phyloP scores from a whole-genome alignment of 768 basidiomycete genomes.

The Leccinum longicurvipes region DNA sequence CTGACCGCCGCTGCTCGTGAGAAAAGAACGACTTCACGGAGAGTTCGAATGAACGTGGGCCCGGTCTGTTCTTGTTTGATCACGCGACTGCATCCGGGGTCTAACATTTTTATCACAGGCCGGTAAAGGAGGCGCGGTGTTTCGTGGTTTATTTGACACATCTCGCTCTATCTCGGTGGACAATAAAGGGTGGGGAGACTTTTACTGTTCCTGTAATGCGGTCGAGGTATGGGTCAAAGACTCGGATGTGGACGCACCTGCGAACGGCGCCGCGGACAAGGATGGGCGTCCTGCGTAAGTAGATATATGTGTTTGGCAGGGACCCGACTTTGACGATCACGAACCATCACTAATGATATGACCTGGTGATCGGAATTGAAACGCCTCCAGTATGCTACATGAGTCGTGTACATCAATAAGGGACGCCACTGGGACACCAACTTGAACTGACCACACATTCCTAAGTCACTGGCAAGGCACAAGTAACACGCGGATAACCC shows the following conservation, averaged over 20 bases:
- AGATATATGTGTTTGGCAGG: not conserved
- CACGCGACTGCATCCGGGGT: not conserved
- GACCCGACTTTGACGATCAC: not conserved
- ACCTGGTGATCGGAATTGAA: not conserved
- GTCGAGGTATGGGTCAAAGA: conserved; percentile 59
- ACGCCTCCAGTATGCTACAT: too few relatives aligned
- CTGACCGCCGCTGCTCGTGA: too few relatives aligned
- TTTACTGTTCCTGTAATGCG: conserved; percentile 52
- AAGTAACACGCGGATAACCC: not conserved
- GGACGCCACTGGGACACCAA: too few relatives aligned
- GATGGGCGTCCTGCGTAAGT: not conserved
- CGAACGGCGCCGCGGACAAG: not conserved
- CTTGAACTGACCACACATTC: too few relatives aligned
- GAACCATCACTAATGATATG: not conserved
- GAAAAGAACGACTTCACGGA: conserved; percentile 24
- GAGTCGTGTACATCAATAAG: too few relatives aligned
- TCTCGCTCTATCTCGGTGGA: conserved; percentile 45
- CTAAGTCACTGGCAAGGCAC: not conserved
- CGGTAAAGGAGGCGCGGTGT: conserved; percentile 36
- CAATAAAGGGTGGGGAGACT: conserved; percentile 60
- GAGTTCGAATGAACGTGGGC: conserved; percentile 63
- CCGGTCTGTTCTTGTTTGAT: conserved; percentile 39
- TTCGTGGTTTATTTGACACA: conserved; percentile 45
- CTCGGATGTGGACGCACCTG: not conserved
- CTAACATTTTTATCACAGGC: conserved; percentile 23